phyloP scores from a whole-genome alignment of 768 basidiomycete species.

The Lactarius hatsudake region DNA sequence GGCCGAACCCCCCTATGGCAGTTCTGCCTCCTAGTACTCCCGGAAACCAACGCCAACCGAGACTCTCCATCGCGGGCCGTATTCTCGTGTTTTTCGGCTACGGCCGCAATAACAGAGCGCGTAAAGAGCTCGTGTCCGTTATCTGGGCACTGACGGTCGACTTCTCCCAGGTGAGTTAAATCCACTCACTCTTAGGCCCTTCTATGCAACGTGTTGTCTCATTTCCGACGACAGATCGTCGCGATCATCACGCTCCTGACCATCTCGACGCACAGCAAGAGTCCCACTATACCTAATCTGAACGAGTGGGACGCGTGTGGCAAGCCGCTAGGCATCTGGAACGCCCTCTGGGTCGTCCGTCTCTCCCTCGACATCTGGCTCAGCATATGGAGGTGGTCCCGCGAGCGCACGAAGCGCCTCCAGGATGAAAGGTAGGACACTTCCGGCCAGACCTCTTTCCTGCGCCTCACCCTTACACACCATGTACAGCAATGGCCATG shows the following conservation, averaged over 20 bases:
- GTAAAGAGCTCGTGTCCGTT: constrained; percentile 53
- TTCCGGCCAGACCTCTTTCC: constrained; percentile 7
- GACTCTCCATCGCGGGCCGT: constrained; percentile 22
- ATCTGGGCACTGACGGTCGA: constrained; percentile 52
- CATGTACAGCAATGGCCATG: constrained; percentile 5
- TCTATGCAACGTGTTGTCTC: constrained; percentile 7
- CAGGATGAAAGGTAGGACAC: constrained; percentile 25
- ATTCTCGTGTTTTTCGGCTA: constrained; percentile 48
- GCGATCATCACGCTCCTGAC: constrained; percentile 50
- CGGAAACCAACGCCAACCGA: constrained; percentile 1
- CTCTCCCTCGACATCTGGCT: constrained; percentile 48
- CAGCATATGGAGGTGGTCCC: constrained; percentile 55
- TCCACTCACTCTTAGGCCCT: constrained; percentile 9
- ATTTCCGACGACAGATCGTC: constrained; percentile 43
- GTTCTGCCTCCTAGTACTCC: constrained; percentile 1
- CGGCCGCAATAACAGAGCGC: constrained; percentile 49
- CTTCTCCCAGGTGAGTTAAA: constrained; percentile 47
- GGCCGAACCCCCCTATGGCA: not conserved
- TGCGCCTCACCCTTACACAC: not conserved
- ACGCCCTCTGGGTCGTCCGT: constrained; percentile 59
- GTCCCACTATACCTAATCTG: constrained; percentile 39
- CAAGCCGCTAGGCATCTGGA: constrained; percentile 66
- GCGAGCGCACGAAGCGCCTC: constrained; percentile 30
- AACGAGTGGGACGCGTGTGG: constrained; percentile 64
- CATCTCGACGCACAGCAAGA: constrained; percentile 46